These are phyloP conservation scores for Lachnum nothofagi DNA, from an alignment of 2,329 filamentous ascomycete genomes.

Conservation along the genomic window DNA sequence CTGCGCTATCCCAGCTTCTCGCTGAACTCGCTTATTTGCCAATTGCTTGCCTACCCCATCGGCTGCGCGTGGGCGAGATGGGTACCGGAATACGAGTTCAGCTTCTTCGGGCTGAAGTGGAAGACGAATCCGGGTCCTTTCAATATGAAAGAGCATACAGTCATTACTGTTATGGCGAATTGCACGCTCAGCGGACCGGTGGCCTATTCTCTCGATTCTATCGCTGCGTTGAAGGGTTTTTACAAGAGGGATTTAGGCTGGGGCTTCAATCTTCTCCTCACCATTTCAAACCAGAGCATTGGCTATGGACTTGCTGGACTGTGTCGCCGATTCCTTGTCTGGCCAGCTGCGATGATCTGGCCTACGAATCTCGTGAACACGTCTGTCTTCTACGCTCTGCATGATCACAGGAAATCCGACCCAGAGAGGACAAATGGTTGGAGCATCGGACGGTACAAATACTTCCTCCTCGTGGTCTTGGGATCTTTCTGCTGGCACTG, in stretches of 20 bases:
- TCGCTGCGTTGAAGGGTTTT: constrained; percentile 65
- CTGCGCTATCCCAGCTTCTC: constrained; percentile 16
- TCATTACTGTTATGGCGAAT: constrained; percentile 56
- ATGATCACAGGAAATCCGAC: constrained; percentile 54
- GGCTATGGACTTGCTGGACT: constrained; percentile 61
- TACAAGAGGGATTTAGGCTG: constrained; percentile 65
- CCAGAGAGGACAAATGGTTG: constrained; percentile 48
- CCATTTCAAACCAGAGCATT: constrained; percentile 56
- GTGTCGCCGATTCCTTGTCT: constrained; percentile 52
- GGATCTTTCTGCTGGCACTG: constrained; percentile 48
- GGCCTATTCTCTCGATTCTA: constrained; percentile 67
- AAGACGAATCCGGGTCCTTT: constrained; percentile 61
- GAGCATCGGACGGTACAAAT: constrained; percentile 40
- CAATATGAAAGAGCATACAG: constrained; percentile 63
- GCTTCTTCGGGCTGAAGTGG: constrained; percentile 48
- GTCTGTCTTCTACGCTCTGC: constrained; percentile 41
- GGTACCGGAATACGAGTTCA: constrained; percentile 22
- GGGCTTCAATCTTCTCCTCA: constrained; percentile 55
- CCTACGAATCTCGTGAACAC: constrained; percentile 50
- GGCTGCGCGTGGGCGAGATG: constrained; percentile 9
- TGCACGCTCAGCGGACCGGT: constrained; percentile 36
- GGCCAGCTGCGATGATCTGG: constrained; percentile 61
- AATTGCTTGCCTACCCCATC: constrained; percentile 7
- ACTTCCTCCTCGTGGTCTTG: constrained; percentile 40
- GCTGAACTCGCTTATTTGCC: constrained; percentile 13